phyloP scores from a whole-genome alignment of 2,329 filamentous ascomycete genomes.

The Aaosphaeria pasadenensis region DNA sequence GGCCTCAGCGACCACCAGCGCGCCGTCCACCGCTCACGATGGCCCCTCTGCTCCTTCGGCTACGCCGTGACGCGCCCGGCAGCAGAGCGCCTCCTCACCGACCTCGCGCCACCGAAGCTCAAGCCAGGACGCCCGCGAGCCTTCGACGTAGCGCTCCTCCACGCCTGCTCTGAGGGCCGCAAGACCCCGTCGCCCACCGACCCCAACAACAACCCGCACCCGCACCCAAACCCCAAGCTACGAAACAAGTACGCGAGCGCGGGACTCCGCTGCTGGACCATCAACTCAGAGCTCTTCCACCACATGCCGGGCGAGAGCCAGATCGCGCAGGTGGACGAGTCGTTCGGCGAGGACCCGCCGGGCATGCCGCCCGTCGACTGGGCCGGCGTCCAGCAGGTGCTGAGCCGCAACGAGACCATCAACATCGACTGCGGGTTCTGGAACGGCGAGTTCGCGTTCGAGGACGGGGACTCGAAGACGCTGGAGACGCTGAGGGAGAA shows the following conservation, averaged over 20 bases:
- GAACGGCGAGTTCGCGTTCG: conserved; percentile 35
- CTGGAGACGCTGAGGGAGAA: conserved; percentile 35
- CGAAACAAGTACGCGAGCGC: conserved; percentile 28
- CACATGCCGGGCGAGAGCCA: conserved; percentile 40
- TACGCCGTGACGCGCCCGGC: conserved; percentile 42
- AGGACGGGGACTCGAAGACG: conserved; percentile 24
- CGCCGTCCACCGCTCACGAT: conserved; percentile 40
- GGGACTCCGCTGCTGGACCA: conserved; percentile 42
- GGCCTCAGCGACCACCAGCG: conserved; percentile 36
- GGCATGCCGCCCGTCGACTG: conserved; percentile 35
- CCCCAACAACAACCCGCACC: conserved; percentile 17
- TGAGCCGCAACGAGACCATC: conserved; percentile 31
- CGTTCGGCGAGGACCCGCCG: conserved; percentile 22
- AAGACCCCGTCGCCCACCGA: conserved; percentile 27
- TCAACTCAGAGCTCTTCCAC: conserved; percentile 46
- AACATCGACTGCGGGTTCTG: conserved; percentile 42
- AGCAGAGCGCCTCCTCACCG: conserved; percentile 36
- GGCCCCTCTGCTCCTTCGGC: conserved; percentile 45
- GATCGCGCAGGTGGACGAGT: conserved; percentile 33
- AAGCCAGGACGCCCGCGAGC: conserved; percentile 28
- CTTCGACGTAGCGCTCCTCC: conserved; percentile 43
- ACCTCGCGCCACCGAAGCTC: conserved; percentile 36
- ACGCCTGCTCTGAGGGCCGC: conserved; percentile 36
- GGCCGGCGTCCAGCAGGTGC: conserved; percentile 29
- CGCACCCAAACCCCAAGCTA: conserved; percentile 15